A percentile compares a stretch with the other conserved stretches of the same genome.
These are phyloP conservation scores for Coix lacrymajobi DNA, from an alignment of 176 grass and related monocot genomes.

Conservation along the genomic window DNA sequence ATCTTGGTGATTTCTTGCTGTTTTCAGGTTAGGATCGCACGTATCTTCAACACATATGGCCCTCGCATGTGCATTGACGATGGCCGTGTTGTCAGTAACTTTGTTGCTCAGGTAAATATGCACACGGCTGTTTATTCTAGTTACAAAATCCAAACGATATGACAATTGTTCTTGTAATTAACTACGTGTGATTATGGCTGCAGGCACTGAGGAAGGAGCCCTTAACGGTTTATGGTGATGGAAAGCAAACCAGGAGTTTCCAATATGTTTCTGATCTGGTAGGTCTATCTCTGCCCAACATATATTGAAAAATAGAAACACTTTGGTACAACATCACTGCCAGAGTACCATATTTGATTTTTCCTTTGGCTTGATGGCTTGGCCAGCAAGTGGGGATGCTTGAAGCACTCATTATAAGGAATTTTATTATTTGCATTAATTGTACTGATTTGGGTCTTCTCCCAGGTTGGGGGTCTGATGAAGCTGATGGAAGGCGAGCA, in stretches of 20 bases:
- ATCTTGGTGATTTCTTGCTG: background rate
- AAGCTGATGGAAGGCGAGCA: conserved; percentile 91
- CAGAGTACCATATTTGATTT: background rate
- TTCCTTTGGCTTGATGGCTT: background rate
- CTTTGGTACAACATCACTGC: background rate
- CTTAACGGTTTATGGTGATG: conserved; percentile 87
- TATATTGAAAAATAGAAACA: background rate
- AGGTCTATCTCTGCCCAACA: background rate
- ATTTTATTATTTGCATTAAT: background rate
- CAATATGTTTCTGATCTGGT: conserved; percentile 97
- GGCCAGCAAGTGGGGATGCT: background rate
- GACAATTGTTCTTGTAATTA: background rate
- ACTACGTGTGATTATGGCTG: background rate
- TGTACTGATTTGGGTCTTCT: conserved; percentile 23
- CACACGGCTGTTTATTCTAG: background rate
- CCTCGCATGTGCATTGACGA: conserved; percentile 97
- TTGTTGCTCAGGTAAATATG: conserved; percentile 78
- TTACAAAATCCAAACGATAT: background rate
- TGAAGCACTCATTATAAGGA: background rate
- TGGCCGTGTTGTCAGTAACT: conserved; percentile 93
- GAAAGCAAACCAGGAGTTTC: conserved; percentile 97
- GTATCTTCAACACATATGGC: conserved; percentile 90
- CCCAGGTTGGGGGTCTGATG: conserved; percentile 91
- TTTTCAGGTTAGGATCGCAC: conserved; percentile 71
- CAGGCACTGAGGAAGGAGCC: conserved; percentile 85